These are phyloP conservation scores for Leishmania aethiopica DNA, from an alignment of 208 protist species.

Conservation along the genomic window DNA sequence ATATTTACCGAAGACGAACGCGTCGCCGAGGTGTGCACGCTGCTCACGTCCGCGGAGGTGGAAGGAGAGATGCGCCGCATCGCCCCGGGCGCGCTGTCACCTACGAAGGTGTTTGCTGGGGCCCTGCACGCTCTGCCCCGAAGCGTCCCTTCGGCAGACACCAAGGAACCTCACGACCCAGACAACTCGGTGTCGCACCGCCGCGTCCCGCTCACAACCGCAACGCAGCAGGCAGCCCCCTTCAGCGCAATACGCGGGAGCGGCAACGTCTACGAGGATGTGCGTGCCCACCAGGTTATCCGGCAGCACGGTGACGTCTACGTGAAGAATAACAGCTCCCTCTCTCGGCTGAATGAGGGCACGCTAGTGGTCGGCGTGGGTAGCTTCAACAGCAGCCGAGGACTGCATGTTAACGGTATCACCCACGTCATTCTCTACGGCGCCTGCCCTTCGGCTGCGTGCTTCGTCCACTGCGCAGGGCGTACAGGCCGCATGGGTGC, in stretches of 20 bases:
- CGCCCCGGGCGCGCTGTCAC: constrained; percentile 10
- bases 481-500: constrained; percentile 86
- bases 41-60: constrained; percentile 34
- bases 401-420: constrained; percentile 81
- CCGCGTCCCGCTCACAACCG: neutral
- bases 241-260: neutral
- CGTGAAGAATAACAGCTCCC: constrained; percentile 72
- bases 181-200: neutral
- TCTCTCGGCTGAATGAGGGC: constrained; percentile 68
- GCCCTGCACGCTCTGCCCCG: constrained; percentile 25
- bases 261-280: constrained; percentile 21
- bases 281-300: constrained; percentile 50
- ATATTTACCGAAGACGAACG: constrained; percentile 59
- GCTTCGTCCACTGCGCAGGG: constrained; percentile 89
- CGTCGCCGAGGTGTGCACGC: constrained; percentile 41
- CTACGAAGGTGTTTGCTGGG: constrained; percentile 10
- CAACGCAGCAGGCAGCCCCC: neutral
- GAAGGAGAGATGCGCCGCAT: constrained; percentile 8
- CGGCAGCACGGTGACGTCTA: constrained; percentile 59
- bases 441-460: constrained; percentile 47
- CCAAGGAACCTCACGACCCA: neutral
- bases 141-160: neutral
- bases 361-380: constrained; percentile 71
- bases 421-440: constrained; percentile 89
- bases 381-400: constrained; percentile 64